Evolutionary conservation across 441 rosid species (phyloP).

Genomic region (Eruca vesicaria): DNA sequence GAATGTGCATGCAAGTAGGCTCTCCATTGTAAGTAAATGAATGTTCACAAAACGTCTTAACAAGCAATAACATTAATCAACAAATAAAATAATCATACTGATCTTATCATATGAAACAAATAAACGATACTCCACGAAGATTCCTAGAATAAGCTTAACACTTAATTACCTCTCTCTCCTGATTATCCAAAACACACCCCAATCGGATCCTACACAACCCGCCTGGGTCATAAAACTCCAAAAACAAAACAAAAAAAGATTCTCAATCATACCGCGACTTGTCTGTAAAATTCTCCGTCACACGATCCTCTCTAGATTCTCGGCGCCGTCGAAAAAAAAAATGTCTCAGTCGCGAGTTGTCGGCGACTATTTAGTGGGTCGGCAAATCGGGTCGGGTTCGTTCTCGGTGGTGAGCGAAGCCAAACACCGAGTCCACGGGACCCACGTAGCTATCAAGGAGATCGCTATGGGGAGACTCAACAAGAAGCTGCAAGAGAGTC

Average conservation of each 20-base stretch:
- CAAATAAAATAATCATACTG: not conserved
- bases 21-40: no score
- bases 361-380: conserved; percentile 80
- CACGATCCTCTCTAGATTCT: conserved; percentile 9
- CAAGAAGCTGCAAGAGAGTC: conserved; percentile 82
- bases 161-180: conserved; percentile 8
- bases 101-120: conserved; percentile 23
- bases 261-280: not conserved
- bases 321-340: conserved; percentile 32
- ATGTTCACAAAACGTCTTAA: no score
- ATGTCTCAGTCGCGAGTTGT: conserved; percentile 76
- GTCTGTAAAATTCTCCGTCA: not conserved
- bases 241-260: conserved; percentile 4
- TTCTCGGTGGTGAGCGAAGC: conserved; percentile 91
- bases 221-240: conserved; percentile 30
- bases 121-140: conserved; percentile 13
- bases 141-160: conserved; percentile 21
- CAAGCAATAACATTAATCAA: no score
- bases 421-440: conserved; percentile 79
- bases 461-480: conserved; percentile 57
- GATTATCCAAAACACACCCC: conserved; percentile 1
- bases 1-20: no score
- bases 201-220: conserved; percentile 30
- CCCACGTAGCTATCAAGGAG: conserved; percentile 93
- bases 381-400: conserved; percentile 90